Evolutionary conservation across 331 rosid species (phyloP).

Genomic region (Telfairia occidentalis): DNA sequence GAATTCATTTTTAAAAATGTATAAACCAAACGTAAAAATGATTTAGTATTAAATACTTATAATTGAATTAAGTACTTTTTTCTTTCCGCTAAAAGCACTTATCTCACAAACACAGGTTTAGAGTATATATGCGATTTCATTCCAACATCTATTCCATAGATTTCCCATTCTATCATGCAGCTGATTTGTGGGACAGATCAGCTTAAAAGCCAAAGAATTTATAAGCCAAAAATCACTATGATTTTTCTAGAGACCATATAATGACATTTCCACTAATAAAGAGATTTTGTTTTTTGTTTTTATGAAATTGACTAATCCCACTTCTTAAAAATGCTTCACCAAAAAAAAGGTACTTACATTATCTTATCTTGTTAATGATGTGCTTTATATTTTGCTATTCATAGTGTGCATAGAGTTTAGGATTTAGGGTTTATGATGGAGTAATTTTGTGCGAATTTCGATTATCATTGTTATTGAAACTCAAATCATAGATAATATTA

Average conservation of each 20-base stretch:
- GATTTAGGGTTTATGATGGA: background rate
- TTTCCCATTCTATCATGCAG: background rate
- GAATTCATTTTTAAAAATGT: too few species aligned
- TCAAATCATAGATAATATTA: too few species aligned
- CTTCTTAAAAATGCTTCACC: background rate
- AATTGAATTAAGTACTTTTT: background rate
- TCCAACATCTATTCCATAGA: background rate
- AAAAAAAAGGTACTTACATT: background rate
- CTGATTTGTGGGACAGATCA: background rate
- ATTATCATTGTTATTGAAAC: background rate
- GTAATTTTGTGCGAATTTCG: too few species aligned
- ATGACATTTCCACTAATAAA: background rate
- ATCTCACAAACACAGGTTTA: too few species aligned
- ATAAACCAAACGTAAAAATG: background rate
- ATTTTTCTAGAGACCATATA: slow-evolving; percentile 1
- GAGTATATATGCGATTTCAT: background rate
- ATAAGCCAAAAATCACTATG: background rate
- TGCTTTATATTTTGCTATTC: background rate
- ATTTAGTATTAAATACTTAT: background rate
- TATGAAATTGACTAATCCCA: slow-evolving; percentile 1
- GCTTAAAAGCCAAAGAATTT: background rate
- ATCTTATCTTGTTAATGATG: background rate
- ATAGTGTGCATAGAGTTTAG: background rate
- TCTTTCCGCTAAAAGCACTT: background rate
- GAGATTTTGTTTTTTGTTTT: background rate